Evolutionary conservation across 2,329 filamentous ascomycete genomes (phyloP).

Genomic region (Curvularia hawaiiensis): DNA sequence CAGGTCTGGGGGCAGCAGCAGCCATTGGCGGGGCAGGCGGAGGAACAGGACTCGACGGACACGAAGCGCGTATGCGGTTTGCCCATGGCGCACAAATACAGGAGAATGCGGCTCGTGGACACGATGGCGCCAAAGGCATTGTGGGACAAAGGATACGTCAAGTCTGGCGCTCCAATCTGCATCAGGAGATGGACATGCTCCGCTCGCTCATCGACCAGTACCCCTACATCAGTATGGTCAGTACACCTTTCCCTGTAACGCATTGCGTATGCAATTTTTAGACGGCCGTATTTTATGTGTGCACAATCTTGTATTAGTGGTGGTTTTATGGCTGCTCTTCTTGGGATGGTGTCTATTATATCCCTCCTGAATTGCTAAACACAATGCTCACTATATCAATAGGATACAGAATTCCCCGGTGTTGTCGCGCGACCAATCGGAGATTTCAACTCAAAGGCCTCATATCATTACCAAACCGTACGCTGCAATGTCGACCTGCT

Average conservation of each 20-base stretch:
- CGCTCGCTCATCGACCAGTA: constrained; percentile 86
- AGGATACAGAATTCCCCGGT: constrained; percentile 99
- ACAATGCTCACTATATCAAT: constrained; percentile 21
- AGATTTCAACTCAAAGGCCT: constrained; percentile 89
- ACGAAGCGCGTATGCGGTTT: constrained; percentile 88
- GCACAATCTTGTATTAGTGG: constrained; percentile 17
- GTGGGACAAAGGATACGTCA: constrained; percentile 82
- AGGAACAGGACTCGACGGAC: constrained; percentile 77
- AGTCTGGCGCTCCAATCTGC: constrained; percentile 91
- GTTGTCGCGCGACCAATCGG: constrained; percentile 96
- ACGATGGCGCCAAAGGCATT: constrained; percentile 62
- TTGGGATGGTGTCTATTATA: constrained; percentile 18
- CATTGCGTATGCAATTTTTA: constrained; percentile 6
- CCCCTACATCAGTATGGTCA: constrained; percentile 96
- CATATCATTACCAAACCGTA: constrained; percentile 98
- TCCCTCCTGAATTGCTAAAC: background rate
- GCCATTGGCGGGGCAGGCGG: constrained; percentile 56
- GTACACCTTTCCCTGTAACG: constrained; percentile 39
- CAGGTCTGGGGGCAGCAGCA: constrained; percentile 60
- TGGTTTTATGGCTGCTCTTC: constrained; percentile 3
- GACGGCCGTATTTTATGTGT: constrained; percentile 17
- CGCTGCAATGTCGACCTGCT: constrained; percentile 97
- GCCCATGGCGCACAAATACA: constrained; percentile 69
- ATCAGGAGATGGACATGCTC: constrained; percentile 86
- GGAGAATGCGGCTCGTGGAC: constrained; percentile 57